Base-by-base conservation (phyloP, 495 filamentous ascomycete species). In the Pseudomonodictys pantanalensis region DNA sequence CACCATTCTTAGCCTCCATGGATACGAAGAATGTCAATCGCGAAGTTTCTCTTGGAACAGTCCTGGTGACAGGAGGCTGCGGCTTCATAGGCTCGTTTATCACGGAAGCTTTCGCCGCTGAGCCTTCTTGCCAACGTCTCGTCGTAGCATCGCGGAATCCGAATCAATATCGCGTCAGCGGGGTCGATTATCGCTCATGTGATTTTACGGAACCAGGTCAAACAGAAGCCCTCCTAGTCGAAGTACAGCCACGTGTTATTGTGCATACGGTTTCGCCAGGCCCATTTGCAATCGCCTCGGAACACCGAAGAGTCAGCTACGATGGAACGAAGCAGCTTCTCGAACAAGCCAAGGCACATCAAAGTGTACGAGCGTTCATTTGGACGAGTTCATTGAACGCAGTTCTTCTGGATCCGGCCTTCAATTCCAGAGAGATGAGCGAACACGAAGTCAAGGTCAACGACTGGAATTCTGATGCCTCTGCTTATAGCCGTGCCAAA, bases 191-290 rank as follows among this genome's bases (percentile, higher is more conserved):
- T 29, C 56, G 12, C 15, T 3, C 29, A 28, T 58, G 56, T 46
- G 56, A 58, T 17, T 1, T 58, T 17, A 43, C 30, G 15, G 18
- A 52, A 2, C 2, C 1, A 2, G 23, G 51, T 2, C 12, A 41
- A 29, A n/a, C 32, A 3, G 25, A 12, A 30, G 24, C n/a, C 1
- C 33, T 58, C 7, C 20, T 58, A 2, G 33, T 51, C 1, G 23
- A 51, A 9, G 30, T 42, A 3, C 5, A 50, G 12, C 56, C 56
- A 6, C 10, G 32, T 3, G 22, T 51, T 10, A 58, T 58, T 26
- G 33, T 58, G 5, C 54, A 58, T 44, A 58, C 54, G 12, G 30
- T 58, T 24, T 29, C 23, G 15, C 56, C 56, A 43, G 56, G 46
- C 8, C 17, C 28, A 9, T 42, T 42, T 10, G 46, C 56, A 1